phyloP scores from a whole-genome alignment of 345 rosid genomes.

The Gynandropsis gynandra region DNA sequence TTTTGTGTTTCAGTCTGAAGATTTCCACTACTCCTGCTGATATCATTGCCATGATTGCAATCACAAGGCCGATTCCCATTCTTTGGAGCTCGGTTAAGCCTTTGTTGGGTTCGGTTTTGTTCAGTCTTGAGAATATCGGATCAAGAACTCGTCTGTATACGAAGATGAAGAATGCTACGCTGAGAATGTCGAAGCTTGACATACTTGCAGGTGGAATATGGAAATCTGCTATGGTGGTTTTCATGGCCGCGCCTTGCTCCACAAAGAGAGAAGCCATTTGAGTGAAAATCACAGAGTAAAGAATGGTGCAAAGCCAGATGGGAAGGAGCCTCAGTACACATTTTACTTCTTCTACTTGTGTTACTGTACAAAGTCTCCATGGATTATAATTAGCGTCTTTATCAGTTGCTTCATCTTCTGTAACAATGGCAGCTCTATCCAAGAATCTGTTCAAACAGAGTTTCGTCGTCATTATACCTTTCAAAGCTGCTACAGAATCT shows the following conservation, averaged over 20 bases:
- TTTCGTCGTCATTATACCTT: not conserved
- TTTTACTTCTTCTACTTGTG: slow-evolving; percentile 97
- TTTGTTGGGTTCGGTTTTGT: slow-evolving; percentile 36
- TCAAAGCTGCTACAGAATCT: no score
- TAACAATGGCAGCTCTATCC: slow-evolving; percentile 74
- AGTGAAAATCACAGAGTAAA: slow-evolving; percentile 91
- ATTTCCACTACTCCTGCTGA: slow-evolving; percentile 71
- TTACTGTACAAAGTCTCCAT: slow-evolving; percentile 74
- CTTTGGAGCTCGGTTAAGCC: slow-evolving; percentile 86
- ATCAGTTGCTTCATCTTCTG: slow-evolving; percentile 42
- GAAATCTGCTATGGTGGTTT: slow-evolving; percentile 45
- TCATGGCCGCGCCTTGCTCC: slow-evolving; percentile 92
- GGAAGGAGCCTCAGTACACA: slow-evolving; percentile 81
- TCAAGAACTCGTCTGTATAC: slow-evolving; percentile 64
- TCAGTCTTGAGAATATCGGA: slow-evolving; percentile 46
- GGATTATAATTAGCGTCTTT: slow-evolving; percentile 32
- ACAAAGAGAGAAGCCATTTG: slow-evolving; percentile 99
- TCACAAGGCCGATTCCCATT: slow-evolving; percentile 83
- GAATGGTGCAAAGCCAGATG: slow-evolving; percentile 94
- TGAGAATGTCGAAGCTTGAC: slow-evolving; percentile 91
- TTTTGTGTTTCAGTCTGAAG: slow-evolving; percentile 47
- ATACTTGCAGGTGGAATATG: slow-evolving; percentile 86
- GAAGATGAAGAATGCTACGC: slow-evolving; percentile 71
- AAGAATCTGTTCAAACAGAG: slow-evolving; percentile 49
- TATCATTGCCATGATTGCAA: slow-evolving; percentile 73